Conservation (phyloP, 2,329 filamentous ascomycete genomes). For the Chlorencoelia australis region DNA sequence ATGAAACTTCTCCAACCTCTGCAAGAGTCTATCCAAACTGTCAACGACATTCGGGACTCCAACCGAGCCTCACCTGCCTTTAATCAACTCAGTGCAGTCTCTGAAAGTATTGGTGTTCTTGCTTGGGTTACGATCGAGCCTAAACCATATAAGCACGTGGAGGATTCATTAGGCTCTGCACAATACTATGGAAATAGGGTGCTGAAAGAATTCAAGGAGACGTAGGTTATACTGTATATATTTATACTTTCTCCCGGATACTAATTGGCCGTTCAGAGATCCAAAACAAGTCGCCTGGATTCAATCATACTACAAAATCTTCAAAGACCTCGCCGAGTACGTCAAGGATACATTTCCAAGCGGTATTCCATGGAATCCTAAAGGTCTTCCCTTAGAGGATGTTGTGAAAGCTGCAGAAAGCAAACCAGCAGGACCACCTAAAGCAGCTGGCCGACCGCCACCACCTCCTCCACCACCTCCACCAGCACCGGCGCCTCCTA, state of each 20-base stretch:
- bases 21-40: constrained; percentile 69
- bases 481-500: constrained; percentile 46
- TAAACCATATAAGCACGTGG: constrained; percentile 77
- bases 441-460: not conserved
- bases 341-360: constrained; percentile 72
- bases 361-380: constrained; percentile 79
- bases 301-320: constrained; percentile 83
- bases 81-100: constrained; percentile 76
- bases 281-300: constrained; percentile 78
- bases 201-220: constrained; percentile 80
- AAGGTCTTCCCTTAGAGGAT: constrained; percentile 63
- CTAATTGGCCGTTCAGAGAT: constrained; percentile 43
- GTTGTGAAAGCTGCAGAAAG: constrained; percentile 50
- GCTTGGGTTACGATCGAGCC: constrained; percentile 82
- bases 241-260: not conserved
- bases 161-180: constrained; percentile 70
- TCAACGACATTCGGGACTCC: constrained; percentile 70
- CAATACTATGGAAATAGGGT: constrained; percentile 95
- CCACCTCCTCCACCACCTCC: constrained; percentile 48
- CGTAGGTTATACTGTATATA: constrained; percentile 34
- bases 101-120: constrained; percentile 80
- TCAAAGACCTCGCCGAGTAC: constrained; percentile 74
- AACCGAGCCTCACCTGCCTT: constrained; percentile 68
- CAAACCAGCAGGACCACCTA: constrained; percentile 41
- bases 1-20: constrained; percentile 78